phyloP scores from a whole-genome alignment of 2,329 filamentous ascomycete species.

The Torrubiellomyces zombiae region DNA sequence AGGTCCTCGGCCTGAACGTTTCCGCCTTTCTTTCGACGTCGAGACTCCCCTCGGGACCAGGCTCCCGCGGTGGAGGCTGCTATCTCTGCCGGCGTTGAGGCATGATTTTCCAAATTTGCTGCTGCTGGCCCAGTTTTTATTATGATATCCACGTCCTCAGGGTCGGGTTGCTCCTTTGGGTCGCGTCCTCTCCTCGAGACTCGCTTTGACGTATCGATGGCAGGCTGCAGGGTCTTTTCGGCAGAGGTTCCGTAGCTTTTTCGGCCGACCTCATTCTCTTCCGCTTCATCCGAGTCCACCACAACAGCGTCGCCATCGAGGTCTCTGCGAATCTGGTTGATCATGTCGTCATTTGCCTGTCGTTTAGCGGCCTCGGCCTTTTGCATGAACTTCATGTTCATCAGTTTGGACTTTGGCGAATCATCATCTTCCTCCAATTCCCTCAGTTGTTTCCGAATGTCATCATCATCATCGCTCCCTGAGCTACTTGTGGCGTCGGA shows the following conservation, averaged over 20 bases:
- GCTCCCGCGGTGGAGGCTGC: slow-evolving; percentile 17
- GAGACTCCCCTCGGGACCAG: slow-evolving; percentile 23
- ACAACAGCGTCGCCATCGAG: slow-evolving; percentile 45
- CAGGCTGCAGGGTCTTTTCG: slow-evolving; percentile 14
- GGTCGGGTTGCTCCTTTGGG: slow-evolving; percentile 9
- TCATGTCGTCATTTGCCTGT: slow-evolving; percentile 63
- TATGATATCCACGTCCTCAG: slow-evolving; percentile 13
- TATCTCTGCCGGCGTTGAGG: slow-evolving; percentile 8
- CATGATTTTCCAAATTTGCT: too few relatives aligned
- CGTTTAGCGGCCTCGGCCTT: slow-evolving; percentile 67
- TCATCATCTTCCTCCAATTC: slow-evolving; percentile 29
- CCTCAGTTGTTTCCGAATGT: slow-evolving; percentile 29
- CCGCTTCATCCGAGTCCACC: slow-evolving; percentile 33
- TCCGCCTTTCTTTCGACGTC: slow-evolving; percentile 18
- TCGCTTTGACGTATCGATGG: slow-evolving; percentile 13
- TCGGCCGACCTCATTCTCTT: slow-evolving; percentile 47
- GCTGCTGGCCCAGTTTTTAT: slow-evolving; percentile 7
- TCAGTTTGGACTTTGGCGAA: slow-evolving; percentile 48
- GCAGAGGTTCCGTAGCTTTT: slow-evolving; percentile 44
- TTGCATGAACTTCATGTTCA: slow-evolving; percentile 88
- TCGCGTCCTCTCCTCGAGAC: slow-evolving; percentile 13
- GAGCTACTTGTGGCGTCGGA: slow-evolving; percentile 39
- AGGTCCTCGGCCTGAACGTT: slow-evolving; percentile 18
- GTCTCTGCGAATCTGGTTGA: slow-evolving; percentile 53
- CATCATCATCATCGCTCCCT: slow-evolving; percentile 37